Base-by-base conservation (phyloP, 345 rosid genomes). In the Lagerstroemia speciosa region DNA sequence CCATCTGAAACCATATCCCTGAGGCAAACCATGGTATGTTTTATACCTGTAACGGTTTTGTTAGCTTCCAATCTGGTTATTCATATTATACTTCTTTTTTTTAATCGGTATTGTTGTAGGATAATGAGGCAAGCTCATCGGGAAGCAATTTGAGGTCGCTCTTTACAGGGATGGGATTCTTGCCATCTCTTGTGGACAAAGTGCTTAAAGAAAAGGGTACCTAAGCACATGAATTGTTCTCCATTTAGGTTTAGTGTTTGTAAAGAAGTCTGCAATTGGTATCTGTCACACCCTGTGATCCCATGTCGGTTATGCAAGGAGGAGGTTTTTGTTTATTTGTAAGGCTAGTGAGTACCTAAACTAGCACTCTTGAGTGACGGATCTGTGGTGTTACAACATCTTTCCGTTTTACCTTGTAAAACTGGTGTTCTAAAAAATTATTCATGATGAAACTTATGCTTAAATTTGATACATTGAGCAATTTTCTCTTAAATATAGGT, bases 201-300 rank as follows among this genome's bases (percentile, higher is more conserved):
- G 93, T 76, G 20, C 83, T 94, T 65, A 76, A 83, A 69, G 95
- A 91, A 79, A 87, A 87, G 64, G 98, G 98, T 91, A 86, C 27
- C 72, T 66, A 24, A 17, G 63, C 8, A 6, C 27, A 27, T 27
- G 34, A 38, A 34, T 43, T 67, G 37, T 46, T 31, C 10, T 16
- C 58, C 33, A 32, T 22, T 20, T 19, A 75, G 66, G 60, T 29
- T 67, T 27, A 73, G 57, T 48, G 55, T 48, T 48, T 48, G 55
- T 22, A 3, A 48, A 19, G 5, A 48, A 48, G 55, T 22, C 20
- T 48, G 55, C n/a, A 48, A 24, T 43, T 43, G 48, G 48, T 1
- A 17, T 48, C n/a, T n/a, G n/a, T n/a, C n/a, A n/a, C n/a, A n/a
- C n/a, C n/a, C n/a, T n/a, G n/a, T n/a, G n/a, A n/a, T n/a, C n/a